phyloP scores from a whole-genome alignment of 139 green algal species.

The Haematococcus sp. region DNA sequence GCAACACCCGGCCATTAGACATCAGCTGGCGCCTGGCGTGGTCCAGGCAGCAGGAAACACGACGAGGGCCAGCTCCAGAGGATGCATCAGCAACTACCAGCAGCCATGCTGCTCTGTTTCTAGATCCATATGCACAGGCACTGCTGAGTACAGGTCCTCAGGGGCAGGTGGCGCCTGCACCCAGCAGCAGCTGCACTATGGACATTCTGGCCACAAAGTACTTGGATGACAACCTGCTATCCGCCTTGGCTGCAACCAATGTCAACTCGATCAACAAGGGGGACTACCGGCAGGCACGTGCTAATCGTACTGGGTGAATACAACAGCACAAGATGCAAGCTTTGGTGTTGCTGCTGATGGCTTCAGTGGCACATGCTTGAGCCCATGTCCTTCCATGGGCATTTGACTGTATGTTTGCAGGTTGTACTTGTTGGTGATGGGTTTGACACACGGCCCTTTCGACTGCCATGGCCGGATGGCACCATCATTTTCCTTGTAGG shows the following conservation, averaged over 20 bases:
- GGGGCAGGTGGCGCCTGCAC: background rate
- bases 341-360: background rate
- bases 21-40: constrained; percentile 11
- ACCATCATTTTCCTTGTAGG: constrained; percentile 69
- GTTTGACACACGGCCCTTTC: constrained; percentile 66
- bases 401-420: constrained; percentile 37
- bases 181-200: constrained; percentile 26
- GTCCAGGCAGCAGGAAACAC: constrained; percentile 6
- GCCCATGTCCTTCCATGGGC: no score
- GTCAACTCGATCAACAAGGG: constrained; percentile 58
- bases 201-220: constrained; percentile 46
- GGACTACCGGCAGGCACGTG: constrained; percentile 44
- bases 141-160: constrained; percentile 11
- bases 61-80: background rate
- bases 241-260: constrained; percentile 27
- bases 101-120: constrained; percentile 18
- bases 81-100: background rate
- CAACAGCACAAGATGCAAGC: background rate
- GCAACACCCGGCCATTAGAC: background rate
- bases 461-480: constrained; percentile 64
- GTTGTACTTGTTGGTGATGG: constrained; percentile 75
- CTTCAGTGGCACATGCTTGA: no score
- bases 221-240: constrained; percentile 46
- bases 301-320: constrained; percentile 20
- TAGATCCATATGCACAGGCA: constrained; percentile 37